These are phyloP conservation scores for Solanum stenotomum DNA, from an alignment of 257 asterid genomes.

Conservation along the genomic window DNA sequence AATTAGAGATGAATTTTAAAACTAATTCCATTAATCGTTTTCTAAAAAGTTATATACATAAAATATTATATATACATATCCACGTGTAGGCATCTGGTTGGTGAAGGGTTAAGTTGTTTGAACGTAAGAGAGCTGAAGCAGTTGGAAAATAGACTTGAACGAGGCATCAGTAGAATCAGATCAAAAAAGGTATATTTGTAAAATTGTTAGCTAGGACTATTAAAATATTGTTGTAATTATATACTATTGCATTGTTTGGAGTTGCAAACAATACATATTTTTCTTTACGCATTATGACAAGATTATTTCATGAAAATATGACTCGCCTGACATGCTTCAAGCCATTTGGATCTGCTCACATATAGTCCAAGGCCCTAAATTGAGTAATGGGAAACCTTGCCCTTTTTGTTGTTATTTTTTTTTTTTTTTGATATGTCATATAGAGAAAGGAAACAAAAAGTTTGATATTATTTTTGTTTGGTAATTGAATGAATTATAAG, in stretches of 20 bases:
- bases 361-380: not conserved
- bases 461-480: not conserved
- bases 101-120: conserved; percentile 61
- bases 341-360: not conserved
- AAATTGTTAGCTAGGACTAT: not conserved
- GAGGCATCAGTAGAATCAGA: conserved; percentile 8
- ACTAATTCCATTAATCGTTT: not conserved
- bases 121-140: conserved; percentile 12
- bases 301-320: not conserved
- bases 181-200: conserved; percentile 7
- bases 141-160: conserved; percentile 8
- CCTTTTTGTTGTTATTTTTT: not conserved
- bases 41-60: not conserved
- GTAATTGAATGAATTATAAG: not conserved
- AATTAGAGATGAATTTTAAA: not conserved
- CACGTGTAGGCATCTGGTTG: conserved; percentile 62
- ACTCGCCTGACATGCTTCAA: not conserved
- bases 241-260: not conserved
- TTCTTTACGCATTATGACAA: not conserved
- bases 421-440: not conserved
- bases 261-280: not conserved
- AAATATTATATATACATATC: not conserved
- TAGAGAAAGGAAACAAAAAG: not conserved
- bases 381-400: not conserved
- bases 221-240: not conserved